These are phyloP conservation scores for Neonectria faginata DNA, from an alignment of 2,329 filamentous ascomycete species.

Conservation along the genomic window DNA sequence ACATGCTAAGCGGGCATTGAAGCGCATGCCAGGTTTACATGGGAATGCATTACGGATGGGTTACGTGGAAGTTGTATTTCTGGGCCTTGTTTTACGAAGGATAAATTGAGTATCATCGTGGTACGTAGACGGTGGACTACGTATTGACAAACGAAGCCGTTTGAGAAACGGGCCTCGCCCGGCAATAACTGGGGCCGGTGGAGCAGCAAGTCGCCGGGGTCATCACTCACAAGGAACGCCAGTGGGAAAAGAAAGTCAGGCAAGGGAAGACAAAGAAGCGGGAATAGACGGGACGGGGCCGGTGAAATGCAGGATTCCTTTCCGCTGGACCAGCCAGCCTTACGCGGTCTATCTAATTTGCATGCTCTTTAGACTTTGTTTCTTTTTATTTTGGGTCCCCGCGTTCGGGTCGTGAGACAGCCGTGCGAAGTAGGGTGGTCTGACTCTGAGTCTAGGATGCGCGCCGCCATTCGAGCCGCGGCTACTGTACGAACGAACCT, in stretches of 20 bases:
- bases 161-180: background rate
- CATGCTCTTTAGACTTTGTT: background rate
- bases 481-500: slow-evolving; percentile 4
- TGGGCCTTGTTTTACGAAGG: background rate
- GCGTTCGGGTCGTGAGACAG: background rate
- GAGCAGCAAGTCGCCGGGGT: background rate
- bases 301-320: background rate
- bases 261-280: background rate
- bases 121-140: background rate
- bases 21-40: slow-evolving; percentile 2
- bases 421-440: background rate
- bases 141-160: background rate
- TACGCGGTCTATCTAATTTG: background rate
- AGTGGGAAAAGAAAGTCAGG: background rate
- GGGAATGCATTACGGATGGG: background rate
- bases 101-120: background rate
- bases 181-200: slow-evolving; percentile 17
- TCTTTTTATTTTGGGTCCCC: background rate
- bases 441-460: slow-evolving; percentile 10
- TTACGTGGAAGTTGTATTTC: background rate
- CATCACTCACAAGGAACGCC: too few relatives aligned
- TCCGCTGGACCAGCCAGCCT: background rate
- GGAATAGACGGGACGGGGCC: slow-evolving; percentile 12
- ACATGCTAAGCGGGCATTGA: background rate
- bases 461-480: slow-evolving; percentile 4